These are phyloP conservation scores for Cytospora paraplurivora DNA, from an alignment of 2,329 filamentous ascomycete species.

Conservation along the genomic window DNA sequence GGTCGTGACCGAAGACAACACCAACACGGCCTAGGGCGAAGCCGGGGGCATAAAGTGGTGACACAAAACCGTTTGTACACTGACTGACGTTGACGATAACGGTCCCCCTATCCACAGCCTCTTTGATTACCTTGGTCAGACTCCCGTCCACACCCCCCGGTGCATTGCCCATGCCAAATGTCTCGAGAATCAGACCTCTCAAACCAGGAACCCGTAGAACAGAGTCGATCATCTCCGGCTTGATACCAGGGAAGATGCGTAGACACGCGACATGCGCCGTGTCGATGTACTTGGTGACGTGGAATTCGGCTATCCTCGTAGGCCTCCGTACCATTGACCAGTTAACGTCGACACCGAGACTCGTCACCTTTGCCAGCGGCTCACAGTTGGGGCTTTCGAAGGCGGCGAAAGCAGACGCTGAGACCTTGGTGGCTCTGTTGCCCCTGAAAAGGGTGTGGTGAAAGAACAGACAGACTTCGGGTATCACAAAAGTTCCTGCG, in stretches of 20 bases:
- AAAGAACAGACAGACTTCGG: constrained; percentile 93
- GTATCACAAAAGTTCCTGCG: constrained; percentile 88
- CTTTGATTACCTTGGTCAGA: constrained; percentile 74
- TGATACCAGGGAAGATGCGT: constrained; percentile 89
- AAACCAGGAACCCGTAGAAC: constrained; percentile 77
- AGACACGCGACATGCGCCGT: constrained; percentile 89
- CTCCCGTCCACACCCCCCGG: constrained; percentile 79
- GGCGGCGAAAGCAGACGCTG: constrained; percentile 81
- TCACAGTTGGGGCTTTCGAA: constrained; percentile 87
- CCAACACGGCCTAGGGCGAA: constrained; percentile 79
- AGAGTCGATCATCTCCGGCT: constrained; percentile 88
- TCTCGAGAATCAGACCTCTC: constrained; percentile 82
- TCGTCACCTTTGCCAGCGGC: constrained; percentile 79
- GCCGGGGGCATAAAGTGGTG: constrained; percentile 75
- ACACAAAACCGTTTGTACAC: constrained; percentile 77
- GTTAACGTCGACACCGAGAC: constrained; percentile 76
- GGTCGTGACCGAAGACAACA: constrained; percentile 84
- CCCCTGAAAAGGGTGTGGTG: constrained; percentile 88
- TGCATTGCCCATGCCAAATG: constrained; percentile 87
- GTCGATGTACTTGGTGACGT: constrained; percentile 73
- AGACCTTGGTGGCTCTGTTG: constrained; percentile 85
- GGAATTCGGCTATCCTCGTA: constrained; percentile 72
- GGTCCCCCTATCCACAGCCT: constrained; percentile 77
- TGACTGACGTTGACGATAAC: constrained; percentile 91
- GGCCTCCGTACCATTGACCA: constrained; percentile 79